These are phyloP conservation scores for Prunus davidiana DNA, from an alignment of 306 rosid genomes.

Conservation along the genomic window DNA sequence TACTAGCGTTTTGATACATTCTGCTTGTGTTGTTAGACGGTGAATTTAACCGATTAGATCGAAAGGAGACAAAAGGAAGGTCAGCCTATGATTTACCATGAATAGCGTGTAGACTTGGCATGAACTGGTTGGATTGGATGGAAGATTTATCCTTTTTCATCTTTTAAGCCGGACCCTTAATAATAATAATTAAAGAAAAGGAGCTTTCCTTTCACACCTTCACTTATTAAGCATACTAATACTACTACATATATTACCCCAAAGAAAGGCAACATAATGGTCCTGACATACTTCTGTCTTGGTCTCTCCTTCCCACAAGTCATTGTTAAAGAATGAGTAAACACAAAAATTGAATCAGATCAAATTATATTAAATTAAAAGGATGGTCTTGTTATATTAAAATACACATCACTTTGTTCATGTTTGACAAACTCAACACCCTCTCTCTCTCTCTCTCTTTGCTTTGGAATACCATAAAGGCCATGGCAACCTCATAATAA, in stretches of 20 bases:
- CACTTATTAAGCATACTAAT: background rate
- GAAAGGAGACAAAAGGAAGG: constrained; percentile 39
- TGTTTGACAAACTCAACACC: constrained; percentile 48
- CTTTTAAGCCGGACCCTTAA: background rate
- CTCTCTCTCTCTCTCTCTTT: background rate
- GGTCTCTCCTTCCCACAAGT: constrained; percentile 5
- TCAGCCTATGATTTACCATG: constrained; percentile 30
- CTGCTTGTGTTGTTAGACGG: too few species aligned
- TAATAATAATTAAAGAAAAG: background rate
- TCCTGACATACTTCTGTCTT: constrained; percentile 6
- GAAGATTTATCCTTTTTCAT: too few species aligned
- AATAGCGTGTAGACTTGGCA: constrained; percentile 21
- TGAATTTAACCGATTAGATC: background rate
- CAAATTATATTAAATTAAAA: background rate
- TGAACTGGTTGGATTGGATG: constrained; percentile 25
- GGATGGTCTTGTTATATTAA: background rate
- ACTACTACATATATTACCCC: background rate
- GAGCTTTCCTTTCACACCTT: constrained; percentile 8
- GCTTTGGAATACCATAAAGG: constrained; percentile 14
- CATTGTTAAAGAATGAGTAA: constrained; percentile 10
- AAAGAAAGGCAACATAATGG: constrained; percentile 10
- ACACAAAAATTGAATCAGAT: background rate
- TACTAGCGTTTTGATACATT: too few species aligned
- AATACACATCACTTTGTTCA: constrained; percentile 25
- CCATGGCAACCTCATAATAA: background rate